Evolutionary conservation across 768 basidiomycete species (phyloP).

Genomic region (Leccinum olivaceopallidum): DNA sequence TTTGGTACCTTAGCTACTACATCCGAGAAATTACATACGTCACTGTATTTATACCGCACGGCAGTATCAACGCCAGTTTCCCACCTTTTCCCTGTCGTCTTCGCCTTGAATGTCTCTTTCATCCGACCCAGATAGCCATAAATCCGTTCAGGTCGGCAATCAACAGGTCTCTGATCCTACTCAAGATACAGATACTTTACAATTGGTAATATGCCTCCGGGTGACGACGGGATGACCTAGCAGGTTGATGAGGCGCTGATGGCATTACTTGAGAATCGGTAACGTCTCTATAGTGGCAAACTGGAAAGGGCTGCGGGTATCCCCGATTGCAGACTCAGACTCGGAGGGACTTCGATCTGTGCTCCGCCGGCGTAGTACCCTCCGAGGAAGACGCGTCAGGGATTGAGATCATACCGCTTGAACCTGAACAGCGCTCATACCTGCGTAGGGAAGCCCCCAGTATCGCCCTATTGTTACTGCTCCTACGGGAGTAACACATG

Average conservation of each 20-base stretch:
- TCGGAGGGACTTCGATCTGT: constrained; percentile 14
- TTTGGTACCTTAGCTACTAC: background rate
- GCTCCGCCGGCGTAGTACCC: constrained; percentile 10
- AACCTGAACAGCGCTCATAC: constrained; percentile 98
- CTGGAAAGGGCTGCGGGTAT: constrained; percentile 92
- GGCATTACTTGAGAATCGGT: constrained; percentile 52
- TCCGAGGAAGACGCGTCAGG: constrained; percentile 40
- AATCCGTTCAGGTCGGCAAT: constrained; percentile 13
- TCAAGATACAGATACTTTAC: constrained; percentile 49
- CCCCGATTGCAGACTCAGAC: constrained; percentile 45
- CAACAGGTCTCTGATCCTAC: constrained; percentile 28
- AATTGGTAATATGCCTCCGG: constrained; percentile 51
- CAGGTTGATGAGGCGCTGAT: constrained; percentile 29
- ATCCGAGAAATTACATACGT: constrained; percentile 27
- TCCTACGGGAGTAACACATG: constrained; percentile 38
- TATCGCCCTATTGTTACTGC: constrained; percentile 50
- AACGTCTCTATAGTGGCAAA: constrained; percentile 69
- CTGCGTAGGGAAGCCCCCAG: constrained; percentile 95
- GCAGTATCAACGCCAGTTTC: background rate
- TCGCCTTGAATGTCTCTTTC: constrained; percentile 24
- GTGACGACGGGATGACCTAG: constrained; percentile 31
- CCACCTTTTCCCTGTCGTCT: background rate
- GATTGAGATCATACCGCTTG: constrained; percentile 97
- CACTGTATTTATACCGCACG: constrained; percentile 34
- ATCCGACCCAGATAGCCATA: constrained; percentile 13